Base-by-base conservation (phyloP, 768 basidiomycete genomes). In the Macrolepiota dolichaula region DNA sequence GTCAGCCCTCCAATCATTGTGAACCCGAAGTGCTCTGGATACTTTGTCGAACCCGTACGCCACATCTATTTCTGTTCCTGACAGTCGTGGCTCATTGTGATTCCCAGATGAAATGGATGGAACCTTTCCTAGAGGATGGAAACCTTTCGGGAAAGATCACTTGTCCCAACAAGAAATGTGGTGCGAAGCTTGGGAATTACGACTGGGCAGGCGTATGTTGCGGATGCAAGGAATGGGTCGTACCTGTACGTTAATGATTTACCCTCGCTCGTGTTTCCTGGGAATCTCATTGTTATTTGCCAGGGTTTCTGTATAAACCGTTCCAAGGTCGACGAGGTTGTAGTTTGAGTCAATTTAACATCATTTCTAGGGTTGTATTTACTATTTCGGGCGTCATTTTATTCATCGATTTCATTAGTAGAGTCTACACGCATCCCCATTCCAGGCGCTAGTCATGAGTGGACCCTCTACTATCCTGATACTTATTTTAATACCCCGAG, bases 141-240 rank as follows among this genome's bases (percentile, higher is more conserved):
- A 81, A 86, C 47, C 76, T 96, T 38, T 83, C 87, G 0, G 97
- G 97, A 17, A 97, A 95, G 80, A 91, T 99, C 65, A 62, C 83
- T 0, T 99, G 97, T 67, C 97, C 97, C 3, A 96, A 96, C 72
- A 82, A 87, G 67, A 94, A 92, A 68, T 99, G 97, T 67, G 81
- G 82, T 2, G 87, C 85, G 25, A 99, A 99, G 76, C 79, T 99
- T 17, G 97, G 97, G 2, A 97, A 92, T 71, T 98, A 88, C 67
- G 95, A 97, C 70, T 99, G 97, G 97, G 94, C 95, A 4, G 96
- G 96, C 0, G 86, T 92, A 29, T 85, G 88, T 67, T 96, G 95
- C 70, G 89, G 92, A 24, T 98, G 95, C 69, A 91, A 88, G 67
- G 85, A 87, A 68, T 98, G 95, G 95, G 91, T 96, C 27, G 88